Conservation (phyloP, 768 basidiomycete species). For the Crucibulum laeve region DNA sequence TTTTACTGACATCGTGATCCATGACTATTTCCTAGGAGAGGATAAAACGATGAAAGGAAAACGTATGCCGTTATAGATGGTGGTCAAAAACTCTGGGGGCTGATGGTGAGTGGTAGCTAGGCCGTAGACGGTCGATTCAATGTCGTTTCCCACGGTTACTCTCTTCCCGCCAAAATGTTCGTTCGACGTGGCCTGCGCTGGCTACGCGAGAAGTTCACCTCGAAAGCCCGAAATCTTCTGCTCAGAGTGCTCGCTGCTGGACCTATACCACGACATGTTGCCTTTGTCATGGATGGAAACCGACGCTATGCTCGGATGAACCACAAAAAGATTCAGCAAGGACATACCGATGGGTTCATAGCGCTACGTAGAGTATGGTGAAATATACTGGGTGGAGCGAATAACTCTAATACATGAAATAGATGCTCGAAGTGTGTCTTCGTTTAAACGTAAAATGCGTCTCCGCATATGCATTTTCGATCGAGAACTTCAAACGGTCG, state of each 20-base stretch:
- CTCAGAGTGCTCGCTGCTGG: constrained; percentile 72
- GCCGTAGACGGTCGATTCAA: too few relatives aligned
- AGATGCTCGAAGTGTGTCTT: constrained; percentile 65
- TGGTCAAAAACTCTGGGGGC: too few relatives aligned
- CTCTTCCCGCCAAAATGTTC: constrained; percentile 9
- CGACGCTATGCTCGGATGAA: constrained; percentile 77
- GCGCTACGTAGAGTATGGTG: constrained; percentile 72
- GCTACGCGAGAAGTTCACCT: constrained; percentile 26
- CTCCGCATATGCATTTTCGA: constrained; percentile 95
- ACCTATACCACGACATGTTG: constrained; percentile 85
- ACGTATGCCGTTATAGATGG: too few relatives aligned
- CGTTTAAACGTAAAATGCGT: constrained; percentile 76
- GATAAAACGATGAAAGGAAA: too few relatives aligned
- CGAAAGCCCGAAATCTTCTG: constrained; percentile 40
- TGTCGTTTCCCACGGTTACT: neutral
- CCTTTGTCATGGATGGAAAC: constrained; percentile 98
- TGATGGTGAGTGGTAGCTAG: too few relatives aligned
- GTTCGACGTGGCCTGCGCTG: constrained; percentile 21
- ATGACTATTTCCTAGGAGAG: too few relatives aligned
- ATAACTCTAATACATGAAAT: too few relatives aligned
- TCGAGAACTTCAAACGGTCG: constrained; percentile 93
- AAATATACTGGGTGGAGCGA: too few relatives aligned
- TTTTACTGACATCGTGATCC: too few relatives aligned
- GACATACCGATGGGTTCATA: constrained; percentile 82
- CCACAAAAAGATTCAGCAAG: constrained; percentile 63